Evolutionary conservation across 192 early-diverging fungal genomes (phyloP).

Genomic region (Coemansia sp.): DNA sequence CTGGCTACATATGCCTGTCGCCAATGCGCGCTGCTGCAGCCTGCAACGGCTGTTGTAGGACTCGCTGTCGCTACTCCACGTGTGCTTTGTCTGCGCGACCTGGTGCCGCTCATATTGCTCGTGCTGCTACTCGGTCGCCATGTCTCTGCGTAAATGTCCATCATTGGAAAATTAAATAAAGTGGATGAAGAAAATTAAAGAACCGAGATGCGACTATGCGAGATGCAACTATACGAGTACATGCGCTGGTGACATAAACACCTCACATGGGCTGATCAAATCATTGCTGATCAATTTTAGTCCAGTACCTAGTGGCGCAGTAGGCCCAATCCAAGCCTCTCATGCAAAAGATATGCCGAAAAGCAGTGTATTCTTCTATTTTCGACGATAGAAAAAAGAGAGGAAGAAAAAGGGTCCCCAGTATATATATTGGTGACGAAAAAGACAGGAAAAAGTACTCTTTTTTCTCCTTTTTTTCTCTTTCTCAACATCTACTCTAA

Average conservation of each 20-base stretch:
- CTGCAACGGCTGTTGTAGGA: slow-evolving; percentile 5
- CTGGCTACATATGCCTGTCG: slow-evolving; percentile 47
- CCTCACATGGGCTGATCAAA: not conserved
- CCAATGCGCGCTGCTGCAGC: slow-evolving; percentile 30
- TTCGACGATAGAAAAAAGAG: too few relatives aligned
- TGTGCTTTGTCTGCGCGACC: slow-evolving; percentile 52
- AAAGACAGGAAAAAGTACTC: too few relatives aligned
- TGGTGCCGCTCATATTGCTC: slow-evolving; percentile 29
- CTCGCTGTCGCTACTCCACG: slow-evolving; percentile 18
- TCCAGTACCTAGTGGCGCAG: too few relatives aligned
- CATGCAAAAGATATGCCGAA: not conserved
- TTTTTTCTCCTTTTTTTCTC: too few relatives aligned
- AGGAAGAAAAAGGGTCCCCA: too few relatives aligned
- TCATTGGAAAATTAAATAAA: slow-evolving; percentile 2
- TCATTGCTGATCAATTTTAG: not conserved
- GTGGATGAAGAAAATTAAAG: not conserved
- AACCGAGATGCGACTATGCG: not conserved
- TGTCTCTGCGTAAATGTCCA: slow-evolving; percentile 18
- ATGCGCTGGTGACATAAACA: not conserved
- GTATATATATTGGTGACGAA: too few relatives aligned
- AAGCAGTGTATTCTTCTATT: not conserved
- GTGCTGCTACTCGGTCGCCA: slow-evolving; percentile 27
- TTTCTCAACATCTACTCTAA: not conserved
- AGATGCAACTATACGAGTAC: not conserved
- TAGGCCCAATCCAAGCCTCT: not conserved